These are phyloP conservation scores for Talaromyces sp. DNA, from an alignment of 2,329 filamentous ascomycete genomes.

Conservation along the genomic window DNA sequence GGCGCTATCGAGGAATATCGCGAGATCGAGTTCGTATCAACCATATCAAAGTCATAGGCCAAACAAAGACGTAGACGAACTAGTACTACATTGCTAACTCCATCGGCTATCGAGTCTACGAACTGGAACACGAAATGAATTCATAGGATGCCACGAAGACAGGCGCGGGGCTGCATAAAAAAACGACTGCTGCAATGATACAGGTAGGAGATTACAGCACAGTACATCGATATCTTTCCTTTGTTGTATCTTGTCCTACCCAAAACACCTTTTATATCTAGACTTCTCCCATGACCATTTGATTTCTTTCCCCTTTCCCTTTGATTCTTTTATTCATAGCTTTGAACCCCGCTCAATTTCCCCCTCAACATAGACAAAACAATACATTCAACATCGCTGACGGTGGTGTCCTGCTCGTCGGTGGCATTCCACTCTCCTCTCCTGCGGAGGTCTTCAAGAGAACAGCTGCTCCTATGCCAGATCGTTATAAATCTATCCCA, in stretches of 20 bases:
- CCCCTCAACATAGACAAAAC: background rate
- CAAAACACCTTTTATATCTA: background rate
- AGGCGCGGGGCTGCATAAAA: background rate
- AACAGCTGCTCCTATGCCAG: conserved; percentile 30
- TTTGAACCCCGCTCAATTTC: background rate
- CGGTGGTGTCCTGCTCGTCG: conserved; percentile 30
- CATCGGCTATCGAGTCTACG: background rate
- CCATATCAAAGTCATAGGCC: background rate
- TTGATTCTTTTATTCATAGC: background rate
- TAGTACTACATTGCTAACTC: background rate
- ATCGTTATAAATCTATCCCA: conserved; percentile 39
- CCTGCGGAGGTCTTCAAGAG: conserved; percentile 35
- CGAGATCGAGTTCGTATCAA: background rate
- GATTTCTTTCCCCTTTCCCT: background rate
- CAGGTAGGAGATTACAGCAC: background rate
- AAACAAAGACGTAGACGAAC: background rate
- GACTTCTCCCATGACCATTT: background rate
- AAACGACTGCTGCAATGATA: background rate
- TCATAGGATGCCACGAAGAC: background rate
- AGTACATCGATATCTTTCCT: background rate
- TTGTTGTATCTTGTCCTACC: background rate
- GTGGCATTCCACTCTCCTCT: conserved; percentile 38
- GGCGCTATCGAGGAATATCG: background rate
- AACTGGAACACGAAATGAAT: background rate
- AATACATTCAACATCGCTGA: background rate